Evolutionary conservation across 2,329 filamentous ascomycete species (phyloP).

Genomic region (Exserohilum turcica): DNA sequence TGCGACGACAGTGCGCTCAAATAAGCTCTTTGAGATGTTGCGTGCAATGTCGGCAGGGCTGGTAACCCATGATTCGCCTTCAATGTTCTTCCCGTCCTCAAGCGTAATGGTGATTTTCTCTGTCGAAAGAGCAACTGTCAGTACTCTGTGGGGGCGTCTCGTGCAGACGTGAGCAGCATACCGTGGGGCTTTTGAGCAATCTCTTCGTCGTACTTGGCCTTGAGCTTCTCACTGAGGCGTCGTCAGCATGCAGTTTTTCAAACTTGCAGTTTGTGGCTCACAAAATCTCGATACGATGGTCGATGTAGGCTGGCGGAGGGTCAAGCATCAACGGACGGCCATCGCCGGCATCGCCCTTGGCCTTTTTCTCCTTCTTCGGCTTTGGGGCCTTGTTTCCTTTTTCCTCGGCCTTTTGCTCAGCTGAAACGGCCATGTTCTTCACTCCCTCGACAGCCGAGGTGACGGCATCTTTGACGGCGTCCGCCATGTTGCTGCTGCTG

Average conservation of each 20-base stretch:
- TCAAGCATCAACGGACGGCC: constrained; percentile 54
- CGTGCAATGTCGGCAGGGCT: constrained; percentile 79
- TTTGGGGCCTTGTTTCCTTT: constrained; percentile 28
- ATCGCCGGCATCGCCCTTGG: constrained; percentile 44
- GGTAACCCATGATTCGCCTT: constrained; percentile 88
- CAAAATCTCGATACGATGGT: constrained; percentile 84
- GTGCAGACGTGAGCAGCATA: constrained; percentile 22
- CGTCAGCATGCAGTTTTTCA: constrained; percentile 17
- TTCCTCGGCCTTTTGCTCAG: constrained; percentile 38
- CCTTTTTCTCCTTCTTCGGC: constrained; percentile 56
- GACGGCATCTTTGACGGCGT: constrained; percentile 56
- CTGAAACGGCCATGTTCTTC: constrained; percentile 62
- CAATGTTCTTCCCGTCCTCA: constrained; percentile 70
- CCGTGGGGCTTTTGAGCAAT: constrained; percentile 68
- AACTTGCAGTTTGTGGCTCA: constrained; percentile 11
- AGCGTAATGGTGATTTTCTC: constrained; percentile 76
- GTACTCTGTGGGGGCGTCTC: constrained; percentile 3
- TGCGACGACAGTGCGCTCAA: constrained; percentile 85
- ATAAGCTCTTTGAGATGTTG: constrained; percentile 81
- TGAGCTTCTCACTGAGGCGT: constrained; percentile 68
- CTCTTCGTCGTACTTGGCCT: constrained; percentile 81
- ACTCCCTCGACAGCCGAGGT: constrained; percentile 61
- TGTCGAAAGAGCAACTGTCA: constrained; percentile 23
- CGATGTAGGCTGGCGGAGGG: constrained; percentile 73
- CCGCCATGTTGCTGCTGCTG: constrained; percentile 50